Evolutionary conservation across 306 rosid species (phyloP).

Genomic region (Heteromeles arbutifolia): DNA sequence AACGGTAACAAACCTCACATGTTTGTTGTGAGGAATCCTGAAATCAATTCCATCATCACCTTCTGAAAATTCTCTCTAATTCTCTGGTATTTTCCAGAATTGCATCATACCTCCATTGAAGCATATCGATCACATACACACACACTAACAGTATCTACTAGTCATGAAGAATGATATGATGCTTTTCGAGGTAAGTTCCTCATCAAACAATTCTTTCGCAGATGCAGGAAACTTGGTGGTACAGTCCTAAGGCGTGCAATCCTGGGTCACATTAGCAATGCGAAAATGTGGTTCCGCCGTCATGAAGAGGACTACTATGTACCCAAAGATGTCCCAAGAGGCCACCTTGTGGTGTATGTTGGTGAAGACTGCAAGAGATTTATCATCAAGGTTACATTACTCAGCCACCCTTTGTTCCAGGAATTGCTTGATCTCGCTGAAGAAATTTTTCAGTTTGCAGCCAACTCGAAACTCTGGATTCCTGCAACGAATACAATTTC

Average conservation of each 20-base stretch:
- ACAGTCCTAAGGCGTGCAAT: constrained; percentile 13
- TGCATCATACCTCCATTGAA: too few relatives aligned
- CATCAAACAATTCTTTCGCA: constrained; percentile 11
- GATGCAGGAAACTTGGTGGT: constrained; percentile 23
- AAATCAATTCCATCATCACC: too few relatives aligned
- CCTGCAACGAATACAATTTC: constrained; percentile 60
- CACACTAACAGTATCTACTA: neutral
- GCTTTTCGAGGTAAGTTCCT: constrained; percentile 17
- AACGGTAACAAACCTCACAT: too few relatives aligned
- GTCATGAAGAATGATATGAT: neutral
- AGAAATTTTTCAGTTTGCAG: constrained; percentile 47
- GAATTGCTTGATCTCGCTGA: constrained; percentile 55
- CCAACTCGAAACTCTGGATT: constrained; percentile 40
- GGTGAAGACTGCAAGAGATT: constrained; percentile 62
- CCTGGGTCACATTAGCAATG: neutral
- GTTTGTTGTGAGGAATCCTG: too few relatives aligned
- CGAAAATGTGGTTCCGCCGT: constrained; percentile 11
- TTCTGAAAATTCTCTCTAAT: too few relatives aligned
- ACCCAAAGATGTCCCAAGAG: constrained; percentile 67
- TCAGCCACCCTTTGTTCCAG: constrained; percentile 51
- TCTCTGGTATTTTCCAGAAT: too few relatives aligned
- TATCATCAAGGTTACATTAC: constrained; percentile 40
- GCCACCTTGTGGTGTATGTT: constrained; percentile 61
- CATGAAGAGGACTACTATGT: constrained; percentile 9
- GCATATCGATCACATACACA: too few relatives aligned